phyloP scores from a whole-genome alignment of 2,329 filamentous ascomycete genomes.

The Blumeria graminis region DNA sequence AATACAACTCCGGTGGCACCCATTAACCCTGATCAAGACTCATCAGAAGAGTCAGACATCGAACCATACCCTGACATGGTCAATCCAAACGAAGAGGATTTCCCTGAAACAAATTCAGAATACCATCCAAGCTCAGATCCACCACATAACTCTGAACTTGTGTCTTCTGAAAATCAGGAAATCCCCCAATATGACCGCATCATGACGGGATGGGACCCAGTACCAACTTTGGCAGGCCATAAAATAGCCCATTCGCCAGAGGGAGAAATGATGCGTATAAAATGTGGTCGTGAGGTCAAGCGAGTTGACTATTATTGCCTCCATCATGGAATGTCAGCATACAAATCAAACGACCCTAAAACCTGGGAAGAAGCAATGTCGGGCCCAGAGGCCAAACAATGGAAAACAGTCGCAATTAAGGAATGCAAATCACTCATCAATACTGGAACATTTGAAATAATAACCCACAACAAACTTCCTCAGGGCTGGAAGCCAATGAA shows the following conservation, averaged over 20 bases:
- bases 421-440: background rate
- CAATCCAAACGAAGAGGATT: too few relatives aligned
- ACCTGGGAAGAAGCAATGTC: background rate
- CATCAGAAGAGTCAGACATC: background rate
- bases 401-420: background rate
- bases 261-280: background rate
- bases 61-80: too few relatives aligned
- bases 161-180: too few relatives aligned
- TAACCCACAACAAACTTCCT: background rate
- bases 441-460: background rate
- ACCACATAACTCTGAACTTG: too few relatives aligned
- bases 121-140: too few relatives aligned
- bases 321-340: background rate
- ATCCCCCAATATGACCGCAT: too few relatives aligned
- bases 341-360: background rate
- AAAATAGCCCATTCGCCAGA: background rate
- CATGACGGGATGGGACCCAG: too few relatives aligned
- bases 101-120: too few relatives aligned
- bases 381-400: background rate
- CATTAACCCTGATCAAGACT: background rate
- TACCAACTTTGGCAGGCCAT: background rate
- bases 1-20: background rate
- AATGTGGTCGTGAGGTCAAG: background rate
- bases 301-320: background rate
- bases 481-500: background rate